Base-by-base conservation (phyloP, 306 rosid species). In the Acmispon strigosus region DNA sequence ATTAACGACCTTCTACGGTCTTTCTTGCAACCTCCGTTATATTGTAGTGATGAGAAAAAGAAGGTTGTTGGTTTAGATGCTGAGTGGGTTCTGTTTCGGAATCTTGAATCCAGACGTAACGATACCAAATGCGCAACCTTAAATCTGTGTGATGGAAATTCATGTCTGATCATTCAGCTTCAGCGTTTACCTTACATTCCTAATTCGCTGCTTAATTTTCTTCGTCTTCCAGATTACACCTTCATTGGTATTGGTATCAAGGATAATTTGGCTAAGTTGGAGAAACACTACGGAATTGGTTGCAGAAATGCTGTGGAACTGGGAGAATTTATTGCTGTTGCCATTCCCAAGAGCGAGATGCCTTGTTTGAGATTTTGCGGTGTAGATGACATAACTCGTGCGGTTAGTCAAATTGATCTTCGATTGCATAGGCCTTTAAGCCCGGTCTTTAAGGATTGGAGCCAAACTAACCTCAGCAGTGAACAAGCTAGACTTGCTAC, bases 241-340 rank as follows among this genome's bases (percentile, higher is more conserved):
- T 72, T 72, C 2, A 60, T 71, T 0, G 68, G 76, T 0, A 14
- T 71, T 29, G 67, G 68, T 7, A 45, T 71, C 36, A 43, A 16
- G 32, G 49, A 43, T 0, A 34, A 59, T 58, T 32, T 72, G 13
- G 68, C 14, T 1, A 72, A 72, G 49, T 34, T 72, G 50, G 39
- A 72, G 69, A 59, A 34, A 43, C 12, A 32, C 0, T 72, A 8
- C 19, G 60, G 69, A 11, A 11, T 72, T 11, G 37, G 50, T 12
- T 45, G 68, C 48, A 45, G 19, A 47, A 72, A 59, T 43, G 49
- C 39, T 2, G 39, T 42, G 4, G 69, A 62, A 13, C 9, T 62
- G 11, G 68, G 68, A 44, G 22, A 36, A 0, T 11, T 45, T 5
- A 68, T 59, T 58, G 68, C 59, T 17, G 7, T 1, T 45, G 50